Base-by-base conservation (phyloP, 371 early-diverging fungal genomes). In the Entomophthora muscae region DNA sequence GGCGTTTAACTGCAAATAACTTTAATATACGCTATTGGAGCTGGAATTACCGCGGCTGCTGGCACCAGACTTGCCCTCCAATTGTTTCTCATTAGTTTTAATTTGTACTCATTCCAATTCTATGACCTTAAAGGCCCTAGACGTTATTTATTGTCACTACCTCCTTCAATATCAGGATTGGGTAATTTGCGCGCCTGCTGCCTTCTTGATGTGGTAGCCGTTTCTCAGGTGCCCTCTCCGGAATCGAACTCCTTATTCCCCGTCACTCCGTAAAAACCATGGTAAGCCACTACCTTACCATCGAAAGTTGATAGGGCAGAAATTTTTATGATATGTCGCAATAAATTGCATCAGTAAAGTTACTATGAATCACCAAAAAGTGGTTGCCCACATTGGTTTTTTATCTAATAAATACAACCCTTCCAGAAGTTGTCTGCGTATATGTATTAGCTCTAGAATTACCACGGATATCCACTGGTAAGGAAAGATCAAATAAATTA, bases 291-390 rank as follows among this genome's bases (percentile, higher is more conserved):
- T 76, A 76, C 73, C 71, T 71, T 78, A 74, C 78, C 77, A 78
- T 75, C 76, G 72, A 76, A 70, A 76, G 74, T 69, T 77, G 78
- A 76, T 76, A 78, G 77, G 76, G 78, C 81, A 81, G 79, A 81
- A 76, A 80, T 81, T 78, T 78, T 77, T 78, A 78, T 77, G 81
- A 78, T 69, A 70, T 78, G 78, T 76, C 78, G 76, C 71, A 74
- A 70, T 75, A 67, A 70, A 77, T 68, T 70, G 76, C 78, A 76
- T 80, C 76, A 74, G 78, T 75, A 69, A 71, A 78, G 77, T 77
- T 78, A 80, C 73, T 75, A 77, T 81, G 78, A 78, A 67, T 78
- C 78, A 76, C 72, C 75, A 69, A 31, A 57, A 59, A 55, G 62
- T 69, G 66, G 67, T 71, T 70, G 68, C 65, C 69, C 63, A 65